Evolutionary conservation across 2,329 filamentous ascomycete species (phyloP), one percentile per base, ranked within the genome.

Genomic region (Calonectria multiphialidica): DNA sequence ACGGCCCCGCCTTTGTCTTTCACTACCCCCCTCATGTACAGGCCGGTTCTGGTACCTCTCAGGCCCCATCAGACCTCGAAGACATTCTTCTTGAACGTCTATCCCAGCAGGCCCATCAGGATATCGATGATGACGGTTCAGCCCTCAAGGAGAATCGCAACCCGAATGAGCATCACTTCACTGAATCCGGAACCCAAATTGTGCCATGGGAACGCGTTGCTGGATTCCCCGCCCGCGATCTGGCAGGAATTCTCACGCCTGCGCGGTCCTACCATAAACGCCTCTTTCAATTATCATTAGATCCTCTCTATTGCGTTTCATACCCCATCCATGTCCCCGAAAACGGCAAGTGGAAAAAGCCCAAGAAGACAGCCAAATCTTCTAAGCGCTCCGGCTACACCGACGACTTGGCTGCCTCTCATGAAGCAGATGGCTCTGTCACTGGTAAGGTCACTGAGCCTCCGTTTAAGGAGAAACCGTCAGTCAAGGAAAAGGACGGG

Each of bases 281-380:
- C 77, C 90, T 92, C 28, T 98, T 98, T 79, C 94, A 98, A 81
- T 88, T 98, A 71, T 93, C 92, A 0, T 87, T 98, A 10, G 94
- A 97, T 78, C 93, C 95, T 55, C 86, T 96, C 47, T 91, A 93
- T 70, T 97, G 95, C 80, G 87, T 97, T 21, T 95, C 95, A 0
- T 95, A 95, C 83, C 95, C 95, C 5, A 91, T 97, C 47, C 95
- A 96, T 82, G 93, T 95, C 45, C 92, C 92, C 1, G 92, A 94
- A 77, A 94, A 94, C 81, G 94, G 94, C 2, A 88, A 89, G 47
- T 97, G 95, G 95, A 95, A 92, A 85, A 90, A 89, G 81, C 89
- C 88, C 78, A 90, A 86, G 76, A 85, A 89, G 82, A 90, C 89
- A 74, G 88, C 83, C 73, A 82, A 82, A 70, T 77, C 80, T n/a